These are phyloP conservation scores for Xenosphaeropsis pyriputrescens DNA, from an alignment of 2,329 filamentous ascomycete genomes.

Conservation along the genomic window DNA sequence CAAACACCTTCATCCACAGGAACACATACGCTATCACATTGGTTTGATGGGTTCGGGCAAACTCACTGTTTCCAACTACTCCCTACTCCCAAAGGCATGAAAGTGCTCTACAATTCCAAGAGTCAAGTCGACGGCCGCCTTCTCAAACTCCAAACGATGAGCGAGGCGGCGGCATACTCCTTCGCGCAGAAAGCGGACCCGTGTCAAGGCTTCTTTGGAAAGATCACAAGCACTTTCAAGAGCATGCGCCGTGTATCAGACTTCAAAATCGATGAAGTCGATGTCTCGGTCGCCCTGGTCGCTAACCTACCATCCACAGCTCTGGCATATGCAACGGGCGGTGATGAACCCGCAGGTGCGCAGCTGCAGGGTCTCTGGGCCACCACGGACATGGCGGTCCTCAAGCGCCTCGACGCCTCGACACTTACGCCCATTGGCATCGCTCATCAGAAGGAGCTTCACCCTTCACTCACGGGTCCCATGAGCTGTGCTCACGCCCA, in stretches of 20 bases:
- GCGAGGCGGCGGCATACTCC: constrained; percentile 37
- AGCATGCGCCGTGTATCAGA: too few species aligned
- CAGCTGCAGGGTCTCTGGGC: constrained; percentile 1
- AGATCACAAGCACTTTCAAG: constrained; percentile 19
- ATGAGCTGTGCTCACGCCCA: constrained; percentile 59
- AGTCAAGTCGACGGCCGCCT: constrained; percentile 50
- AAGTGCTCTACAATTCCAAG: constrained; percentile 58
- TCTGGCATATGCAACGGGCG: constrained; percentile 1
- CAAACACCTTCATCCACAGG: constrained; percentile 34
- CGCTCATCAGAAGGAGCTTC: constrained; percentile 42
- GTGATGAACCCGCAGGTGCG: constrained; percentile 2
- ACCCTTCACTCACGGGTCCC: constrained; percentile 53
- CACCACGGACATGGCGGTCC: constrained; percentile 33
- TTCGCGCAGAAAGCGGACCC: constrained; percentile 64
- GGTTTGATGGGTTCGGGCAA: constrained; percentile 68
- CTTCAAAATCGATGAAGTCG: constrained; percentile 36
- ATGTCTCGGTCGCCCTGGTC: constrained; percentile 51
- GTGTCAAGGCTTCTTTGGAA: constrained; percentile 58
- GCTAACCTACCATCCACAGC: too few species aligned
- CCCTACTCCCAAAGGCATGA: constrained; percentile 19
- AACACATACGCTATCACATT: constrained; percentile 52
- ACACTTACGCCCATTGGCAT: constrained; percentile 60
- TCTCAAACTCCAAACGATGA: constrained; percentile 42
- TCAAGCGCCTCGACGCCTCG: constrained; percentile 50
- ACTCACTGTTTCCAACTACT: constrained; percentile 60